Base-by-base conservation (phyloP, 1,284 basidiomycete species). In the Ustilago xerochloae region DNA sequence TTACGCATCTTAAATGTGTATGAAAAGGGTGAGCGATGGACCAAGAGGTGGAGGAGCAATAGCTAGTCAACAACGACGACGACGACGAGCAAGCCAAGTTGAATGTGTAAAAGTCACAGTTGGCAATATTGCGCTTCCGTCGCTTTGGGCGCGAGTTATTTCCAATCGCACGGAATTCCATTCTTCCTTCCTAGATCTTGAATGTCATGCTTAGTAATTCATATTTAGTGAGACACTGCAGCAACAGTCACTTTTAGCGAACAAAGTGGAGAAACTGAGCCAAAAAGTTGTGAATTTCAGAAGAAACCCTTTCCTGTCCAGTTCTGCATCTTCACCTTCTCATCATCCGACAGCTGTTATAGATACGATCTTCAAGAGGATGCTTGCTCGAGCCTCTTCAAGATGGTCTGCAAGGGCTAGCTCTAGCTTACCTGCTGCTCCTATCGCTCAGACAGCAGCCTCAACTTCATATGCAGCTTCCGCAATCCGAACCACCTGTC, bases 1-100 rank as follows among this genome's bases (percentile, higher is more conserved):
- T 65, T 49, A 65, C 63, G 65, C 65, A 67, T 67, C 54, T 49
- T 67, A 46, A 53, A 29, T 62, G 28, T 57, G 22, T 50, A 26
- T 66, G 41, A n/a, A 2, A n/a, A n/a, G 33, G 41, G 15, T 24
- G 24, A 28, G 22, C 33, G 20, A 36, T 48, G 20, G 50, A 41
- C 57, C 16, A 35, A 33, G 24, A 22, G 45, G 15, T 43, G 32
- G 24, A 28, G 16, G 33, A 22, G 28, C 20, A n/a, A 22, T 13
- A 36, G 4, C 13, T n/a, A 13, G 35, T 22, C 49, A 20, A 56
- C 48, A 39, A 45, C 30, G 28, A 22, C 41, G 50, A 65, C 61
- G 49, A 54, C 28, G 51, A 57, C 36, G 41, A 63, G 32, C 43
- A 28, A 43, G 28, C 26, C 43, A 41, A 5, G 43, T 43, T 20